Evolutionary conservation across 306 rosid species (phyloP).

Genomic region (Malus sieversii): DNA sequence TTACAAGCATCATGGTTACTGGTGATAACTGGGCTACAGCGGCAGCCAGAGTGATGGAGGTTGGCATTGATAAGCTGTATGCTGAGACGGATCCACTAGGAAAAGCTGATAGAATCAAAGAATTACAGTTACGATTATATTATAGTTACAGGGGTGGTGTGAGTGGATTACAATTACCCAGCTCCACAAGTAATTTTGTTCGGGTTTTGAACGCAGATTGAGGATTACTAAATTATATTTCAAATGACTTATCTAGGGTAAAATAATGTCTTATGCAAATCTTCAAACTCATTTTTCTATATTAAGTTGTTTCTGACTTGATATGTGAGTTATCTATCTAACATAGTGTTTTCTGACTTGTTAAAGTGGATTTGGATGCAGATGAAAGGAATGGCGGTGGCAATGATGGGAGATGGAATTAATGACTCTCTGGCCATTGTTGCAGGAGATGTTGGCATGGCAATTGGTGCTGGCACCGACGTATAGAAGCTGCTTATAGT

Average conservation of each 20-base stretch:
- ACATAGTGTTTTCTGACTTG: too few relatives aligned
- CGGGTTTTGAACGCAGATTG: neutral
- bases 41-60: constrained; percentile 64
- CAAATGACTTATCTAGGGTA: neutral
- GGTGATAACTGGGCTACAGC: constrained; percentile 96
- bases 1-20: constrained; percentile 10
- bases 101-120: constrained; percentile 80
- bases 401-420: constrained; percentile 87
- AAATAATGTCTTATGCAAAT: neutral
- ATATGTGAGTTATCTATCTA: neutral
- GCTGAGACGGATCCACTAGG: constrained; percentile 84
- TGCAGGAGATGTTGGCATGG: constrained; percentile 97
- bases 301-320: neutral
- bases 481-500: constrained; percentile 94
- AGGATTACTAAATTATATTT: neutral
- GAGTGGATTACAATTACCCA: neutral
- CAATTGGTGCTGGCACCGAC: constrained; percentile 97
- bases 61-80: constrained; percentile 64
- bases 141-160: neutral
- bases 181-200: neutral
- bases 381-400: constrained; percentile 65
- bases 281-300: neutral
- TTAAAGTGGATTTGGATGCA: constrained; percentile 39
- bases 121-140: constrained; percentile 52
- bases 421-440: constrained; percentile 89